Conservation (phyloP, 2,329 filamentous ascomycete species). For the Neophaeococcomyces aloes region DNA sequence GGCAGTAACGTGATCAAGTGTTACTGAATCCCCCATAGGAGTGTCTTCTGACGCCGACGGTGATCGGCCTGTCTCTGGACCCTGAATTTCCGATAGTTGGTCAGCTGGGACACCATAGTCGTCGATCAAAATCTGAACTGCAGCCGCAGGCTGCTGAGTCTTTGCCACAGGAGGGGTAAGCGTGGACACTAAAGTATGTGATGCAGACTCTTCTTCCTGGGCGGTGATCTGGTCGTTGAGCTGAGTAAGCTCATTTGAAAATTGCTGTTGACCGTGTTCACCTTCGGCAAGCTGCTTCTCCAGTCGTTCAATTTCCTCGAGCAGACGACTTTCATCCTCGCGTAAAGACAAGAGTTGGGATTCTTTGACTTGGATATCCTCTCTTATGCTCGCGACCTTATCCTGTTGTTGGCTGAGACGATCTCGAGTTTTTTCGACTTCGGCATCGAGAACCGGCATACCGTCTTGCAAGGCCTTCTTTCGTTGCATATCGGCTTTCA, state of each 20-base stretch:
- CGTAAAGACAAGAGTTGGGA: constrained; percentile 11
- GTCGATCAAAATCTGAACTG: too few species aligned
- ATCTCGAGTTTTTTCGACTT: constrained; percentile 31
- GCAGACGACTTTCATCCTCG: constrained; percentile 30
- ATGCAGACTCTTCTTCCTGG: constrained; percentile 38
- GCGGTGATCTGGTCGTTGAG: constrained; percentile 26
- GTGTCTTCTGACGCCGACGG: too few species aligned
- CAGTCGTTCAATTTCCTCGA: constrained; percentile 37
- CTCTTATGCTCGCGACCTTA: constrained; percentile 24
- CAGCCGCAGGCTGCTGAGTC: neutral
- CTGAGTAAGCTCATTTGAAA: constrained; percentile 39
- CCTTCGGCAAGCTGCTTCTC: constrained; percentile 30
- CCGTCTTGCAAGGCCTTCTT: constrained; percentile 41
- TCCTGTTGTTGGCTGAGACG: constrained; percentile 27
- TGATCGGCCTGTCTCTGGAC: too few species aligned
- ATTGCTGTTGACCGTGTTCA: constrained; percentile 32
- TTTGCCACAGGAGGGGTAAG: neutral
- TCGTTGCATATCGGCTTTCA: constrained; percentile 26
- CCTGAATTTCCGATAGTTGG: too few species aligned
- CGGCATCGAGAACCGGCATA: constrained; percentile 37
- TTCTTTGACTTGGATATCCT: constrained; percentile 10
- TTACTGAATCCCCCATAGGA: too few species aligned
- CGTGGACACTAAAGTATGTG: constrained; percentile 21
- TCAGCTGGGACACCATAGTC: neutral
- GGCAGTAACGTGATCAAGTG: too few species aligned